These are phyloP conservation scores for Bothriochloa decipiens DNA, from an alignment of 176 grass and related monocot genomes.

Conservation along the genomic window DNA sequence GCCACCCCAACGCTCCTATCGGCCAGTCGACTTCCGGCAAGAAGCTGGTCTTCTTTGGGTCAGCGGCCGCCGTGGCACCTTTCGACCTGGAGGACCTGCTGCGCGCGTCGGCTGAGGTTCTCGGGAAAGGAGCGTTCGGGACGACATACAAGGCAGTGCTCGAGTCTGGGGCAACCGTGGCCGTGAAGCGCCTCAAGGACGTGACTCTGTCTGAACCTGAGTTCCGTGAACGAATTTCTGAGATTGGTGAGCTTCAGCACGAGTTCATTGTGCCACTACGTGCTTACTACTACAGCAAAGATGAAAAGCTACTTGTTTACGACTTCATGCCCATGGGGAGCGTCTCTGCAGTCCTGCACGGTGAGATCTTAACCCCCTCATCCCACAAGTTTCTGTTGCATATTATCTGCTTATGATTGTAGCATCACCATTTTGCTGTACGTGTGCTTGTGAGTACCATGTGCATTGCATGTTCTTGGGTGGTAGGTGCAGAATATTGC, in stretches of 20 bases:
- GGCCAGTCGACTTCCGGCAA: constrained; percentile 52
- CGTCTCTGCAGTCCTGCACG: constrained; percentile 71
- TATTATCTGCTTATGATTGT: constrained; percentile 3
- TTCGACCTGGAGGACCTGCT: constrained; percentile 76
- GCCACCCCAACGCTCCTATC: constrained; percentile 30
- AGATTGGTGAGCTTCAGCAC: constrained; percentile 61
- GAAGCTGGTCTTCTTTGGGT: constrained; percentile 70
- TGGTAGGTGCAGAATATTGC: constrained; percentile 9
- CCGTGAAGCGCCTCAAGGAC: constrained; percentile 77
- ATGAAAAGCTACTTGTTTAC: constrained; percentile 83
- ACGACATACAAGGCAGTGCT: constrained; percentile 76
- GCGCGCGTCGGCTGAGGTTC: constrained; percentile 68
- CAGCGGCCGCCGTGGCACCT: constrained; percentile 34
- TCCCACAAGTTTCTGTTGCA: neutral
- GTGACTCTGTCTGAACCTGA: constrained; percentile 64
- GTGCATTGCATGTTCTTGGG: constrained; percentile 21
- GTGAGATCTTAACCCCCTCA: constrained; percentile 36
- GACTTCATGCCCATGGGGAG: constrained; percentile 85
- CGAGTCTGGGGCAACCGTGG: constrained; percentile 62
- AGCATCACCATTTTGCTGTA: neutral
- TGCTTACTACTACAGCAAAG: constrained; percentile 89
- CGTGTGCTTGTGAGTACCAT: neutral
- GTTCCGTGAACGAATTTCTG: constrained; percentile 59
- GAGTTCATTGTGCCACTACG: constrained; percentile 72
- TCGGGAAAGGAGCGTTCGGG: constrained; percentile 82